Conservation (phyloP, 2,329 filamentous ascomycete species). For the Emmonsia crescens region DNA sequence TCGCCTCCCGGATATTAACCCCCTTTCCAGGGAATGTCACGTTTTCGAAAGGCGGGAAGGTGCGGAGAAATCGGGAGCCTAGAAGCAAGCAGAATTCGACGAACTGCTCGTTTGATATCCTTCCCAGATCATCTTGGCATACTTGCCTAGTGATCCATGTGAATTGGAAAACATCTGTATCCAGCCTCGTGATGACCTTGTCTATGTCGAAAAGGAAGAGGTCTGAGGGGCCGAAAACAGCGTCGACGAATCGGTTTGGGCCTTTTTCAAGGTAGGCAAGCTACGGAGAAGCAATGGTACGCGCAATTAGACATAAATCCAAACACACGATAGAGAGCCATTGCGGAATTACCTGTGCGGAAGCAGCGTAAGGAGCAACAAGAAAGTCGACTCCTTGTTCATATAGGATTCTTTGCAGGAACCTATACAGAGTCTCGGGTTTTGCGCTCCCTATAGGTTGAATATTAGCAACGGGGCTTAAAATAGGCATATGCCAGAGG, state of each 20-base stretch:
- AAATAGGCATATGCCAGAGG: neutral
- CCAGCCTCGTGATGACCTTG: conserved; percentile 53
- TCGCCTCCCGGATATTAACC: conserved; percentile 59
- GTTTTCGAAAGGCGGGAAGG: conserved; percentile 67
- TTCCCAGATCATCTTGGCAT: conserved; percentile 56
- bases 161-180: conserved; percentile 52
- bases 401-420: conserved; percentile 64
- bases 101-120: conserved; percentile 60
- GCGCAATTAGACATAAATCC: neutral
- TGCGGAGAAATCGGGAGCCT: conserved; percentile 67
- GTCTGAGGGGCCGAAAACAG: conserved; percentile 74
- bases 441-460: conserved; percentile 52
- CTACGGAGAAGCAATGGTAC: conserved; percentile 9
- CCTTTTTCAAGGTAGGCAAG: conserved; percentile 69
- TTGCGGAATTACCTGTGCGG: conserved; percentile 59
- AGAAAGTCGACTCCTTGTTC: conserved; percentile 61
- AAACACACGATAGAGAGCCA: neutral
- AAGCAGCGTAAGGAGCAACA: conserved; percentile 78
- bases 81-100: conserved; percentile 73
- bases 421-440: conserved; percentile 61
- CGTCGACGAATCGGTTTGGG: conserved; percentile 56
- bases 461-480: conserved; percentile 16
- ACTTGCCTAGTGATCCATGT: conserved; percentile 53
- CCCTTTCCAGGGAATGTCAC: conserved; percentile 44
- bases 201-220: conserved; percentile 75